phyloP scores from a whole-genome alignment of 176 grass and related monocot genomes.

The Olyra latifolia region DNA sequence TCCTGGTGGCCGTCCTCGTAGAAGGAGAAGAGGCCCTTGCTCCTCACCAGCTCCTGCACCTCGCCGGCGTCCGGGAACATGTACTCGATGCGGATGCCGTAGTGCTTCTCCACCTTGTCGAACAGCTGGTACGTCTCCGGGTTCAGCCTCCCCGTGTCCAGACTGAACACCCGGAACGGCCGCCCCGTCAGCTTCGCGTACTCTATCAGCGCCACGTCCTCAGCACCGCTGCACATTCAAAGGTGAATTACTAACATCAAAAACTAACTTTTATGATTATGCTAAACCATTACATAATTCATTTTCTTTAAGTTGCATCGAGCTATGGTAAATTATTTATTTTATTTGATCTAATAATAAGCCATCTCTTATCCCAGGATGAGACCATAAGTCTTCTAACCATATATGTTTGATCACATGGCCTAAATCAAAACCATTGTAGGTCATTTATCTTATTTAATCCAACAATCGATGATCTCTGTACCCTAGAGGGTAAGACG shows the following conservation, averaged over 20 bases:
- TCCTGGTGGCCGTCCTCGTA: constrained; percentile 97
- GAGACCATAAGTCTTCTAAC: too few relatives aligned
- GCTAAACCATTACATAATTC: too few relatives aligned
- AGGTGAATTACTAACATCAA: background rate
- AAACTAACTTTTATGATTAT: too few relatives aligned
- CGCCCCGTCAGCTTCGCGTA: constrained; percentile 79
- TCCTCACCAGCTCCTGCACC: constrained; percentile 79
- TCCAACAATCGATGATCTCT: too few relatives aligned
- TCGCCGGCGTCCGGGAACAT: constrained; percentile 84
- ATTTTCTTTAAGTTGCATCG: too few relatives aligned
- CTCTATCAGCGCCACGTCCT: constrained; percentile 95
- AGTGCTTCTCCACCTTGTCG: constrained; percentile 90
- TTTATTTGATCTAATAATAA: too few relatives aligned
- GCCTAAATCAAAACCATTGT: too few relatives aligned
- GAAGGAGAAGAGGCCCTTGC: constrained; percentile 97
- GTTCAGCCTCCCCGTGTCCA: constrained; percentile 87
- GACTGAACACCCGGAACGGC: constrained; percentile 87
- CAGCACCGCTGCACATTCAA: constrained; percentile 61
- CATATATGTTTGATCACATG: too few relatives aligned
- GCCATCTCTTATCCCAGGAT: too few relatives aligned
- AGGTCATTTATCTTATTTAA: too few relatives aligned
- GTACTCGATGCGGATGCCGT: constrained; percentile 92
- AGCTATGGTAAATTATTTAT: too few relatives aligned
- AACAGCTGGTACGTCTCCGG: constrained; percentile 86
- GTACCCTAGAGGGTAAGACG: too few relatives aligned